Conservation (phyloP, 306 rosid genomes). For the Prunus mira region DNA sequence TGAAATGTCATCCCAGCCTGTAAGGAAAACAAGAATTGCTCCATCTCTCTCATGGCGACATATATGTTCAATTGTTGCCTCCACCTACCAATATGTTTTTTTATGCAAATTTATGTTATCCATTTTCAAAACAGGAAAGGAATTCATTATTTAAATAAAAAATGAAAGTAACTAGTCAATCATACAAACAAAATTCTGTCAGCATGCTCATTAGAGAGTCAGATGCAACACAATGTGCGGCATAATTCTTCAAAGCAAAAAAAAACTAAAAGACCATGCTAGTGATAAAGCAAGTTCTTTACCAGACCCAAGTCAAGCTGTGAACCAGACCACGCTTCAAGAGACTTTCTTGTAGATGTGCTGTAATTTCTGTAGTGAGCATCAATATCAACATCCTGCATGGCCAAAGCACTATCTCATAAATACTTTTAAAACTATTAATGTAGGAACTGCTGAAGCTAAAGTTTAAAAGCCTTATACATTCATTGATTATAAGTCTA, state of each 20-base stretch:
- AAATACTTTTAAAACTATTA: neutral
- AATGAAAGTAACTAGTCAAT: neutral
- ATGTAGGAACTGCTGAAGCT: neutral
- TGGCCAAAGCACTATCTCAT: conserved; percentile 15
- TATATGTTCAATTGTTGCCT: conserved; percentile 74
- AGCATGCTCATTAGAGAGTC: neutral
- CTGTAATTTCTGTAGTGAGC: conserved; percentile 57
- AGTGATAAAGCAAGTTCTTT: conserved; percentile 23
- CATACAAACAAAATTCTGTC: neutral
- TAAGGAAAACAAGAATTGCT: conserved; percentile 90
- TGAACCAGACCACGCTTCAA: conserved; percentile 88
- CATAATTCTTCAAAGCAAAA: neutral
- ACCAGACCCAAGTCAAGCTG: conserved; percentile 94
- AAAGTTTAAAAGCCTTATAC: neutral
- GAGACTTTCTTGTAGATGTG: conserved; percentile 71
- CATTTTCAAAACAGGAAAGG: neutral
- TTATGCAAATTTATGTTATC: neutral
- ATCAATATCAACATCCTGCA: conserved; percentile 77
- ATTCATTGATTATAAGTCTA: neutral
- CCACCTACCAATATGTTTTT: conserved; percentile 49
- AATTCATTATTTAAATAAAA: neutral
- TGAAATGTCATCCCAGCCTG: conserved; percentile 97
- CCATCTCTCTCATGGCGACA: conserved; percentile 75
- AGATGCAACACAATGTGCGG: neutral
- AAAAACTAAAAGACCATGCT: neutral